These are phyloP conservation scores for Candida dajiaensis DNA, from an alignment of 805 yeast genomes.

Conservation along the genomic window DNA sequence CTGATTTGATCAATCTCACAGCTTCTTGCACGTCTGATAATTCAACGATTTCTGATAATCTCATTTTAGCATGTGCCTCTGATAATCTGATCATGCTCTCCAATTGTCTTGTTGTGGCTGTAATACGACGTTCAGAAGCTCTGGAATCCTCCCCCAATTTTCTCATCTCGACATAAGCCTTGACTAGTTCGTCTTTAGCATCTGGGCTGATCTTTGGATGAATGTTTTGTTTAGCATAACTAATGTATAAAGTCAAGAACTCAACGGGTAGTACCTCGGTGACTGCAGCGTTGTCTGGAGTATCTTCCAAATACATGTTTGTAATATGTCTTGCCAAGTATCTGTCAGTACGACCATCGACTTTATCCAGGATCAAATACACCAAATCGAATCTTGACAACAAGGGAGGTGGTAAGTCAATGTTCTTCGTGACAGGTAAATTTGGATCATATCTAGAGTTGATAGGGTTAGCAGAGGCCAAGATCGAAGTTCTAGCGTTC, in stretches of 20 bases:
- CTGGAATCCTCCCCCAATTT: conserved; percentile 89
- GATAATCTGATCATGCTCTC: conserved; percentile 92
- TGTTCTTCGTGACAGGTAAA: conserved; percentile 89
- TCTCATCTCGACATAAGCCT: conserved; percentile 89
- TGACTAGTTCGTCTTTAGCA: conserved; percentile 81
- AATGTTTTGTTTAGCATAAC: conserved; percentile 83
- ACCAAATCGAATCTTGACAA: conserved; percentile 93
- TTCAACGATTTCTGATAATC: conserved; percentile 66
- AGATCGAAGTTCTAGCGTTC: conserved; percentile 91
- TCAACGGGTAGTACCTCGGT: conserved; percentile 79
- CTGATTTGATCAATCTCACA: conserved; percentile 85
- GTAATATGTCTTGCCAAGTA: conserved; percentile 88
- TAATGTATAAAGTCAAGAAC: conserved; percentile 80
- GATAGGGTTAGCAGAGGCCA: conserved; percentile 96
- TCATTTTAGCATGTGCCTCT: conserved; percentile 98
- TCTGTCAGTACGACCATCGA: conserved; percentile 80
- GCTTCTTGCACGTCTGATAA: conserved; percentile 87
- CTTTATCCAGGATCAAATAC: conserved; percentile 85
- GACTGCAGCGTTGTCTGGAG: conserved; percentile 63
- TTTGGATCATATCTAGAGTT: conserved; percentile 94
- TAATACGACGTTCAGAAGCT: conserved; percentile 80
- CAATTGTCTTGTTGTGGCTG: conserved; percentile 96
- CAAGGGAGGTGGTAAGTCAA: conserved; percentile 94
- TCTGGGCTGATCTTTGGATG: conserved; percentile 75
- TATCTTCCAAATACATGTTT: conserved; percentile 84